A percentile compares a stretch with the other conserved stretches of the same genome.
Conservation (phyloP, 2,329 filamentous ascomycete genomes). For the Geosmithia morbida region DNA sequence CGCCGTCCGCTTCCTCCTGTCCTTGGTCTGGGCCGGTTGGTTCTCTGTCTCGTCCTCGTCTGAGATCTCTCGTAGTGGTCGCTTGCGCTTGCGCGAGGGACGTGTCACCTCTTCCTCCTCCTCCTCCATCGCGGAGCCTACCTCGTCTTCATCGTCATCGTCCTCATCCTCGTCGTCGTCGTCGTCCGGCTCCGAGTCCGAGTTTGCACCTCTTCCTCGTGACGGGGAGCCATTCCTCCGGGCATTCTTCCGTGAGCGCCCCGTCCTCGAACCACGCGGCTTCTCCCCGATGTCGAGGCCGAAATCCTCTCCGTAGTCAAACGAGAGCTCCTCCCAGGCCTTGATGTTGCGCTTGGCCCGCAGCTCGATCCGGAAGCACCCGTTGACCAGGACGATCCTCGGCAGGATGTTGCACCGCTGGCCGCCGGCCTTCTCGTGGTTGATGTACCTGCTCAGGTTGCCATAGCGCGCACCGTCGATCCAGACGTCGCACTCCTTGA, state of each 20-base stretch:
- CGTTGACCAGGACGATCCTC: conserved; percentile 57
- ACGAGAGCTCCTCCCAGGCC: conserved; percentile 65
- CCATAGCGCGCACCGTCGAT: conserved; percentile 66
- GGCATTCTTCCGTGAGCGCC: neutral
- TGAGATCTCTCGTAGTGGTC: neutral
- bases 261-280: neutral
- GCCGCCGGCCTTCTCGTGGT: conserved; percentile 45
- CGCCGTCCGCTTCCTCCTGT: too few species aligned
- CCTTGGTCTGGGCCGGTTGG: too few species aligned
- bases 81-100: neutral
- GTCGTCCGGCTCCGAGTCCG: neutral
- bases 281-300: conserved; percentile 2
- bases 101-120: neutral
- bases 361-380: conserved; percentile 63
- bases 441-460: conserved; percentile 74
- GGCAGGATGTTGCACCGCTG: conserved; percentile 47
- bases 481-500: conserved; percentile 47
- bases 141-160: neutral
- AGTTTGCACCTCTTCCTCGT: neutral
- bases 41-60: neutral
- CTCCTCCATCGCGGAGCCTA: neutral
- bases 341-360: conserved; percentile 52
- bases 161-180: neutral
- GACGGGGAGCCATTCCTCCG: neutral
- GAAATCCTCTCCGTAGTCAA: conserved; percentile 63